These are phyloP conservation scores for Magnusiomyces paraingens DNA, from an alignment of 1,139 yeast species.

Conservation along the genomic window DNA sequence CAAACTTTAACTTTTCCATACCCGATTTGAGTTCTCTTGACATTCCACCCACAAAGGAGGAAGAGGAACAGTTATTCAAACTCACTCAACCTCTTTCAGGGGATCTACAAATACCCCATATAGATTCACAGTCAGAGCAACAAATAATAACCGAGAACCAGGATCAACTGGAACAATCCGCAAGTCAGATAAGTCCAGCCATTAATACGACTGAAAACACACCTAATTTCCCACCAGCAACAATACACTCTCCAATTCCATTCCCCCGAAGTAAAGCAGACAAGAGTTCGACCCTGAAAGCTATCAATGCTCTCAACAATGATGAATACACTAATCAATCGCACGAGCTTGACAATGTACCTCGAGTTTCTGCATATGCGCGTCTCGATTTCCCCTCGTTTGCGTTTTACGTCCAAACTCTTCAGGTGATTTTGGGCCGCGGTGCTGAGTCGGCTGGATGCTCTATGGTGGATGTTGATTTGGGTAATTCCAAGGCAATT, in stretches of 20 bases:
- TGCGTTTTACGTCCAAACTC: constrained; percentile 90
- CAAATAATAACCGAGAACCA: background rate
- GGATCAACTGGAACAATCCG: too few species aligned
- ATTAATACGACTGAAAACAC: too few species aligned
- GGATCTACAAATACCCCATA: too few species aligned
- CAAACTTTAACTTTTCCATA: background rate
- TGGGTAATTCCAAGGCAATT: constrained; percentile 85
- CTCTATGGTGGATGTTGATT: constrained; percentile 70
- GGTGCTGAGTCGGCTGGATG: constrained; percentile 57
- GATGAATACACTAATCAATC: background rate
- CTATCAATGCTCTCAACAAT: constrained; percentile 9
- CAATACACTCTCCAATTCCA: background rate
- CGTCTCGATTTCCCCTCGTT: constrained; percentile 86
- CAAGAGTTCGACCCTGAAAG: constrained; percentile 14
- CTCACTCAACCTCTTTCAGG: too few species aligned
- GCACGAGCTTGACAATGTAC: constrained; percentile 3
- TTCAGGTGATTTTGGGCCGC: constrained; percentile 88
- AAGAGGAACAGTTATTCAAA: too few species aligned
- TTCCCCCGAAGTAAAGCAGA: constrained; percentile 6
- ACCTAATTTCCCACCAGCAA: too few species aligned
- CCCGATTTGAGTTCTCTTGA: too few species aligned
- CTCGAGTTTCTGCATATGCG: constrained; percentile 74
- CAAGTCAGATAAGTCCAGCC: too few species aligned
- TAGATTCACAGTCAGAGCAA: background rate
- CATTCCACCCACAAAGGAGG: too few species aligned